Conservation (phyloP, 2,329 filamentous ascomycete species). For the Dothistroma pini region DNA sequence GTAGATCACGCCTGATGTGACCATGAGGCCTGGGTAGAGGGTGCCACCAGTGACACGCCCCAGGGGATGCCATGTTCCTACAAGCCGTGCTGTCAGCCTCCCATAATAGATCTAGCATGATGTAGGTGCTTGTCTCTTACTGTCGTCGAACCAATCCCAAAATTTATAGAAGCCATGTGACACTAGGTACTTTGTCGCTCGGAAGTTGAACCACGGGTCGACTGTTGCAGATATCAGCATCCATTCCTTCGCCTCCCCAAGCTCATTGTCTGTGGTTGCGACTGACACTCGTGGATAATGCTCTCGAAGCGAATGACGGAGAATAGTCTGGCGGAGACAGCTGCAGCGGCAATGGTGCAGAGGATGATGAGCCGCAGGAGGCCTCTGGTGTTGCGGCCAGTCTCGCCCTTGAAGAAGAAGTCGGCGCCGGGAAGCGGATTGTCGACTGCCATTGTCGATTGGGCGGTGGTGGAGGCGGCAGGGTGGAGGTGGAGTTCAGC, state of each 20-base stretch:
- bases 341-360: slow-evolving; percentile 82
- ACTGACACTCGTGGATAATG: slow-evolving; percentile 99
- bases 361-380: slow-evolving; percentile 88
- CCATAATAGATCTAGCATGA: background rate
- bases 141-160: slow-evolving; percentile 99
- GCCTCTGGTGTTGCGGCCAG: slow-evolving; percentile 75
- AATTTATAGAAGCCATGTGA: slow-evolving; percentile 98
- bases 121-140: slow-evolving; percentile 47
- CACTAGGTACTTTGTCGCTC: slow-evolving; percentile 96
- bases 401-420: slow-evolving; percentile 69
- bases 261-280: slow-evolving; percentile 3
- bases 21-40: slow-evolving; percentile 98
- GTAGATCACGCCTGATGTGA: slow-evolving; percentile 96
- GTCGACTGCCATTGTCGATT: slow-evolving; percentile 22
- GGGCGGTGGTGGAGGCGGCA: slow-evolving; percentile 1
- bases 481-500: background rate
- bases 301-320: slow-evolving; percentile 99
- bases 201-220: slow-evolving; percentile 99
- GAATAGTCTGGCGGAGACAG: slow-evolving; percentile 90
- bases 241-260: background rate
- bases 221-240: slow-evolving; percentile 53
- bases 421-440: slow-evolving; percentile 22
- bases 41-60: slow-evolving; percentile 97
- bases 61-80: slow-evolving; percentile 95
- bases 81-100: slow-evolving; percentile 6